Base-by-base conservation (phyloP, 2,329 filamentous ascomycete genomes). In the Fusarium cyanostomum region DNA sequence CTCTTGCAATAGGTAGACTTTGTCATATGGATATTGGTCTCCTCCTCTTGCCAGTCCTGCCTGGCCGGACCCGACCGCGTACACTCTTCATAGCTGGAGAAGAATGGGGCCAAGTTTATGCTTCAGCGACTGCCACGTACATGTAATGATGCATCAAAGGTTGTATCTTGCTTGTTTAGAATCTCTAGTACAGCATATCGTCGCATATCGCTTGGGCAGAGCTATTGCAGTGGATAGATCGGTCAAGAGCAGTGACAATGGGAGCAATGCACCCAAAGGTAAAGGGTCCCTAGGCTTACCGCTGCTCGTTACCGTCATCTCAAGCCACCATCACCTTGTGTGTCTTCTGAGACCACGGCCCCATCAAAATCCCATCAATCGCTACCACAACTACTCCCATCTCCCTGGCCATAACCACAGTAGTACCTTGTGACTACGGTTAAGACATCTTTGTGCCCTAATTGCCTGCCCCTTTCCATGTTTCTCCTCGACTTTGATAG, bases 161-260 rank as follows among this genome's bases (percentile, higher is more conserved):
- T 37, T 49, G 33, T 49, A 49, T 37, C 24, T 38, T 38, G 24
- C 33, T 50, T 50, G 27, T 18, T 41, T 50, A 16, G 35, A 41
- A 39, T 50, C 46, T 50, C 46, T 41, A 41, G 27, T 50, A 41
- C 35, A 41, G 12, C 46, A 50, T 50, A 31, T 44, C 27, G 15
- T 50, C 12, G 39, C 37, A 51, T 43, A 41, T 27, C 27, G 30
- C 35, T 27, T 34, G 31, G 41, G 26, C 42, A 49, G 46, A 34
- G 28, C 41, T 35, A 41, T 15, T 15, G 28, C 21, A 24, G 11
- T 24, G 21, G 27, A 33, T 16, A 37, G n/a, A 15, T 27, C 41
- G n/a, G 18, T 18, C 15, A 42, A 30, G 8, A 18, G 24, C 18
- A 26, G 33, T 18, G 44, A 28, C 7, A n/a, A 18, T 3, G 28